phyloP scores from a whole-genome alignment of 306 rosid species.

The Sechiopsis laciniata region DNA sequence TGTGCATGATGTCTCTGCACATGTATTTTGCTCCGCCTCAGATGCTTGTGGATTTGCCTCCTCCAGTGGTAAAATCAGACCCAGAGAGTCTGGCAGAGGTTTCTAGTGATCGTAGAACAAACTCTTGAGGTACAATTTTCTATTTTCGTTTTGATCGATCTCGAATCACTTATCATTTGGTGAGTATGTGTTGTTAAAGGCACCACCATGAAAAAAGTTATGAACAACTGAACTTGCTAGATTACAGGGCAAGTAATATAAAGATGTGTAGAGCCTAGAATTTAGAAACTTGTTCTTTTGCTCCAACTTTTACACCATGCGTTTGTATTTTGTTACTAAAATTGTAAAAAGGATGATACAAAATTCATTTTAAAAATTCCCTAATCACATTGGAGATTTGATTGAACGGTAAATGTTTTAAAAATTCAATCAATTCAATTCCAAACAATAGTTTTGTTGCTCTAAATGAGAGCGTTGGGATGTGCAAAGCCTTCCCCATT shows the following conservation, averaged over 20 bases:
- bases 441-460: neutral
- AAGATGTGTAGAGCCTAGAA: conserved; percentile 18
- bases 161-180: neutral
- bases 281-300: neutral
- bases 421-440: neutral
- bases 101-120: conserved; percentile 53
- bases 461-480: too few species aligned
- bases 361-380: neutral
- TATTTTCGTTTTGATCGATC: neutral
- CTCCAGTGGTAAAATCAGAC: conserved; percentile 48
- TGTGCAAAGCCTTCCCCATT: too few species aligned
- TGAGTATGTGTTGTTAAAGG: neutral
- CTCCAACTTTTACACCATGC: neutral
- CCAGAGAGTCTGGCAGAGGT: conserved; percentile 58
- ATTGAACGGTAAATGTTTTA: neutral
- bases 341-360: neutral
- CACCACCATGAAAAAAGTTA: conserved; percentile 4
- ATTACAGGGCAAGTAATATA: neutral
- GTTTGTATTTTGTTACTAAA: neutral
- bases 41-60: conserved; percentile 66
- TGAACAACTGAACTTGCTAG: conserved; percentile 11
- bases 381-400: neutral
- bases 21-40: conserved; percentile 88
- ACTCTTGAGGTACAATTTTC: conserved; percentile 33
- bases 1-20: conserved; percentile 92